phyloP scores from a whole-genome alignment of 2,329 filamentous ascomycete genomes.

The Penicillium griseofulvum region DNA sequence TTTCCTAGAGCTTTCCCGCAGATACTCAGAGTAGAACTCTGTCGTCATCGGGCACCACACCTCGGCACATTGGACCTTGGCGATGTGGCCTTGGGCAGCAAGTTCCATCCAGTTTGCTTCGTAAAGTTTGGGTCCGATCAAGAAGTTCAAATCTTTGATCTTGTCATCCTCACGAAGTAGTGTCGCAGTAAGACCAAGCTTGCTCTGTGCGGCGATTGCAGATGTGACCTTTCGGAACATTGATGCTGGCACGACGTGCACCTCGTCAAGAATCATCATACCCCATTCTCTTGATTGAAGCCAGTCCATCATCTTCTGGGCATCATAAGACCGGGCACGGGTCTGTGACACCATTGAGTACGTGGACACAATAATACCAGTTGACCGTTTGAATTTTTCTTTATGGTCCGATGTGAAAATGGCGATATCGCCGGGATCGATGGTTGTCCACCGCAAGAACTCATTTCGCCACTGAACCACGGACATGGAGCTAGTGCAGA shows the following conservation, averaged over 20 bases:
- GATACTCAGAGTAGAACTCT: slow-evolving; percentile 94
- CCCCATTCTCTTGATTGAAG: slow-evolving; percentile 89
- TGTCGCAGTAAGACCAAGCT: slow-evolving; percentile 90
- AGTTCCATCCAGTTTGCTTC: slow-evolving; percentile 99
- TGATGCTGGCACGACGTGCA: slow-evolving; percentile 94
- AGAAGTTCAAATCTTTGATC: slow-evolving; percentile 93
- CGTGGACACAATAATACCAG: slow-evolving; percentile 94
- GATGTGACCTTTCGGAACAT: slow-evolving; percentile 95
- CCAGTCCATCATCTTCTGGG: slow-evolving; percentile 97
- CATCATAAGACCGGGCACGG: slow-evolving; percentile 82
- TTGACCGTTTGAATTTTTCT: slow-evolving; percentile 77
- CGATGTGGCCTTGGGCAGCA: slow-evolving; percentile 94
- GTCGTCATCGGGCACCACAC: slow-evolving; percentile 99
- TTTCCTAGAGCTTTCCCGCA: slow-evolving; percentile 67
- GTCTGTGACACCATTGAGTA: slow-evolving; percentile 99
- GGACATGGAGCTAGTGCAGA: slow-evolving; percentile 97
- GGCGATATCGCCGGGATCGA: slow-evolving; percentile 86
- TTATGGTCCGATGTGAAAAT: slow-evolving; percentile 95
- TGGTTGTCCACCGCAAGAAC: slow-evolving; percentile 99
- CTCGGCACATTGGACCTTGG: slow-evolving; percentile 94
- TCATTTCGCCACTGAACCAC: slow-evolving; percentile 96
- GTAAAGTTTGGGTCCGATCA: slow-evolving; percentile 95
- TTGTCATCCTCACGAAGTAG: slow-evolving; percentile 96
- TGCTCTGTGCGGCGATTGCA: slow-evolving; percentile 90
- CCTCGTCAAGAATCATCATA: slow-evolving; percentile 93